Conservation (phyloP, 257 asterid genomes). For the Cruciata laevipes region DNA sequence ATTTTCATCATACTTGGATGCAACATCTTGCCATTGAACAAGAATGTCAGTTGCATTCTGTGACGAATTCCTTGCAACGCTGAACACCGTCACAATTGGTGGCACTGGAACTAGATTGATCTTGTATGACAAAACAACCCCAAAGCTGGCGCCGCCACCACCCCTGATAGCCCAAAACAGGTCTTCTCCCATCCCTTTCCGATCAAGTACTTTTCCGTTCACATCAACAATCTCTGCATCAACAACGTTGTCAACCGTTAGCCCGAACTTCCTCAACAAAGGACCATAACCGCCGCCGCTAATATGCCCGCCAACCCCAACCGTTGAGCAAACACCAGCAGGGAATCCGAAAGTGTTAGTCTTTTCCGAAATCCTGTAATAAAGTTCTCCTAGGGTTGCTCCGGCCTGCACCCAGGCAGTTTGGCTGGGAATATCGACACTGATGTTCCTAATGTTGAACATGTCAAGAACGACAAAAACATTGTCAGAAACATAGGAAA, state of each 20-base stretch:
- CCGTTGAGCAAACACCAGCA: constrained; percentile 39
- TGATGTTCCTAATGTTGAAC: constrained; percentile 30
- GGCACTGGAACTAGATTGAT: constrained; percentile 17
- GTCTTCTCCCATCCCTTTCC: constrained; percentile 39
- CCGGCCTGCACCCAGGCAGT: constrained; percentile 39
- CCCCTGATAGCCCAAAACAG: constrained; percentile 29
- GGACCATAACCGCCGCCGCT: constrained; percentile 21
- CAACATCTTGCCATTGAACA: constrained; percentile 12
- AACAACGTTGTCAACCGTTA: constrained; percentile 32
- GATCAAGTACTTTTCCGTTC: constrained; percentile 27
- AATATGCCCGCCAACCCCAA: constrained; percentile 31
- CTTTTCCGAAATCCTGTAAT: constrained; percentile 29
- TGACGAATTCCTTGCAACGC: background rate
- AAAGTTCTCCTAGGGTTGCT: constrained; percentile 35
- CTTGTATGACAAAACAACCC: constrained; percentile 14
- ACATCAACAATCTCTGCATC: constrained; percentile 17
- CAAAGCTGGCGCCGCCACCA: constrained; percentile 21
- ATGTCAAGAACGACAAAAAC: constrained; percentile 29
- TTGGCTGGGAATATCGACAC: constrained; percentile 12
- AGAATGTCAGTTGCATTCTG: constrained; percentile 4
- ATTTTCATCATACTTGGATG: constrained; percentile 13
- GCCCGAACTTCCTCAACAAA: constrained; percentile 18
- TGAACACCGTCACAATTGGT: constrained; percentile 7
- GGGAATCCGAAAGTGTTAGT: constrained; percentile 30
- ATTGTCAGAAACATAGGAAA: constrained; percentile 16